A percentile compares a stretch with the other conserved stretches of the same genome.
Conservation (phyloP, 2,329 filamentous ascomycete genomes). For the Drechslera avenae region DNA sequence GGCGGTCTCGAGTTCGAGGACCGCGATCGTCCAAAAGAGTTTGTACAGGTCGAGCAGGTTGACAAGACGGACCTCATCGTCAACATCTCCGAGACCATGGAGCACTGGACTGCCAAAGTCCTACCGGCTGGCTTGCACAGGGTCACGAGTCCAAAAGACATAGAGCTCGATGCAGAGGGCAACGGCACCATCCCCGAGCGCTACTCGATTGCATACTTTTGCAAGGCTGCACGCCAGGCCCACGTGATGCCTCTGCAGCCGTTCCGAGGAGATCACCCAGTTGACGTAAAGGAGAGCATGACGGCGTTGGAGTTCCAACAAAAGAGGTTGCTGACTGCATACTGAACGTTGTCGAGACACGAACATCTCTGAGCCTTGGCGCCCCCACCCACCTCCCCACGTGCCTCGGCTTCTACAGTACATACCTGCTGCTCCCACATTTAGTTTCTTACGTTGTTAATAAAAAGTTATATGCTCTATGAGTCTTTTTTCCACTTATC, state of each 20-base stretch:
- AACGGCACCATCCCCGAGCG: not conserved
- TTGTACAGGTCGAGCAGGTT: not conserved
- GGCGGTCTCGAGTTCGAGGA: not conserved
- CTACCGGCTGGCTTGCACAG: not conserved
- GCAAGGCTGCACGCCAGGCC: not conserved
- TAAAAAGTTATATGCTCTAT: too few species aligned
- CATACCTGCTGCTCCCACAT: too few species aligned
- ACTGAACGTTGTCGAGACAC: too few species aligned
- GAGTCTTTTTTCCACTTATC: too few species aligned
- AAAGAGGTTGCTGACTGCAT: too few species aligned
- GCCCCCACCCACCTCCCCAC: too few species aligned
- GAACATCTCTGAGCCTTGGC: too few species aligned
- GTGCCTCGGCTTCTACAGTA: too few species aligned
- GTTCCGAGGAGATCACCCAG: too few species aligned
- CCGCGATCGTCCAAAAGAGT: not conserved
- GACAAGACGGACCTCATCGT: not conserved
- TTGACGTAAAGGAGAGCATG: too few species aligned
- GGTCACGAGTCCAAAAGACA: not conserved
- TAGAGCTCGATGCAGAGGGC: not conserved
- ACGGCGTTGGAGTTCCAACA: too few species aligned
- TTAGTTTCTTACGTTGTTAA: too few species aligned
- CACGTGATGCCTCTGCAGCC: not conserved
- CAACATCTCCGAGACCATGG: not conserved
- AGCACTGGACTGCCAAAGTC: not conserved
- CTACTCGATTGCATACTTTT: not conserved